Conservation (phyloP, 495 filamentous ascomycete species). For the Penicillium waksmanii region DNA sequence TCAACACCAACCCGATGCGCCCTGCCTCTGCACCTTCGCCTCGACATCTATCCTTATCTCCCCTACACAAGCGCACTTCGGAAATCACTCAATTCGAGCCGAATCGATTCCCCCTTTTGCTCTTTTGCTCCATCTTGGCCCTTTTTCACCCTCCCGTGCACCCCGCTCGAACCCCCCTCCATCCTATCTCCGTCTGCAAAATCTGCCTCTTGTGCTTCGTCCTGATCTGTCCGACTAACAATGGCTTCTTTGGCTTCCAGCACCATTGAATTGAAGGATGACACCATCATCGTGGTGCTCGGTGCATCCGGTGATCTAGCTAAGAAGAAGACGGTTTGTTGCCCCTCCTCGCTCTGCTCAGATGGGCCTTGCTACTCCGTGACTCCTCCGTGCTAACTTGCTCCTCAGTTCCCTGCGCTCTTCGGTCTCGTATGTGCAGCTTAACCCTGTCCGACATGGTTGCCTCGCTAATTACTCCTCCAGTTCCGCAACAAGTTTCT, state of each 20-base stretch:
- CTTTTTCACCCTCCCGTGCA: constrained; percentile 8
- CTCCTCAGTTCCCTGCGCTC: constrained; percentile 85
- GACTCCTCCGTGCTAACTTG: constrained; percentile 25
- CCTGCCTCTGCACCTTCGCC: constrained; percentile 20
- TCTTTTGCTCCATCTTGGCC: background rate
- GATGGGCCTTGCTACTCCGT: constrained; percentile 21
- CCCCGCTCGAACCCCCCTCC: constrained; percentile 26
- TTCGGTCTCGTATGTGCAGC: constrained; percentile 86
- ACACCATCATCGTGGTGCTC: constrained; percentile 96
- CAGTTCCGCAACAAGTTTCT: constrained; percentile 99
- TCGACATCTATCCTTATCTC: constrained; percentile 10
- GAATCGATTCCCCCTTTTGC: background rate
- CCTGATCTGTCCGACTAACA: constrained; percentile 24
- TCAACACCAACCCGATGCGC: constrained; percentile 24
- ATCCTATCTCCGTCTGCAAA: constrained; percentile 21
- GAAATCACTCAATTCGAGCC: background rate
- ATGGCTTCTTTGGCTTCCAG: constrained; percentile 49
- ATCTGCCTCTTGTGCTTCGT: constrained; percentile 18
- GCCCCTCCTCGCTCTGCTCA: constrained; percentile 11
- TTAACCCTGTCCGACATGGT: background rate
- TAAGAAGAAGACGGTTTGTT: constrained; percentile 97
- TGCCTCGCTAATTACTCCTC: constrained; percentile 1
- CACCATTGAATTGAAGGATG: constrained; percentile 93
- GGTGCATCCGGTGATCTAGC: constrained; percentile 97
- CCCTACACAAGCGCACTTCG: background rate